Evolutionary conservation across 2,329 filamentous ascomycete species (phyloP), one percentile per base, ranked within the genome.

Genomic region (Xylaria sp.): DNA sequence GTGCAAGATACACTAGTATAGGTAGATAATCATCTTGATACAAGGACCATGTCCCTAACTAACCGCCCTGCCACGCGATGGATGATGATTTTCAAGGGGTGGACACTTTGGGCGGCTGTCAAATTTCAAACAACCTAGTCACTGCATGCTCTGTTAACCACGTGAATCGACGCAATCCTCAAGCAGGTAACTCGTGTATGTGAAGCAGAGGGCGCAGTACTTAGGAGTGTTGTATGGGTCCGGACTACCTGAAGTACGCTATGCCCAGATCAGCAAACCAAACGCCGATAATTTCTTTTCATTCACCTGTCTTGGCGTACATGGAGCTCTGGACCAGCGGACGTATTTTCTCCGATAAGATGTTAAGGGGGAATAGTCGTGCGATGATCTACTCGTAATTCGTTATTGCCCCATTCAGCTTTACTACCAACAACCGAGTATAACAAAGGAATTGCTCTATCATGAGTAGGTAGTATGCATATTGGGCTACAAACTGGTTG

Each of bases 111-210:
- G 60, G 70, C 58, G 60, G 70, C 67, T 72, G 67, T 70, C 67
- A 72, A 70, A 58, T 65, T 67, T 68, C 56, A 63, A 59, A 13
- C 9, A 72, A 67, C 67, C 69, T 39, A 34, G 69, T 72, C 64
- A 41, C 63, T 68, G 70, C 70, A 72, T 70, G 62, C 50, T 64
- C 56, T 50, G 44, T 57, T 7, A 56, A 64, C 46, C 70, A 72
- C 70, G 70, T 72, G 67, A 72, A 67, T 65, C 50, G 51, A 60
- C 51, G 51, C 28, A 37, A n/a, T 48, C 48, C 48, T 9, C 28
- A 9, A 31, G 15, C 41, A 46, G 41, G 18, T 44, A 44, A 15
- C 18, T 15, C 10, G 23, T 54, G 28, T 31, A 18, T 31, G 13
- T 54, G 18, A 18, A 55, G 3, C n/a, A 28, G 12, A 48, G 8